phyloP scores from a whole-genome alignment of 2,329 filamentous ascomycete species.

The Exophiala spinifera region DNA sequence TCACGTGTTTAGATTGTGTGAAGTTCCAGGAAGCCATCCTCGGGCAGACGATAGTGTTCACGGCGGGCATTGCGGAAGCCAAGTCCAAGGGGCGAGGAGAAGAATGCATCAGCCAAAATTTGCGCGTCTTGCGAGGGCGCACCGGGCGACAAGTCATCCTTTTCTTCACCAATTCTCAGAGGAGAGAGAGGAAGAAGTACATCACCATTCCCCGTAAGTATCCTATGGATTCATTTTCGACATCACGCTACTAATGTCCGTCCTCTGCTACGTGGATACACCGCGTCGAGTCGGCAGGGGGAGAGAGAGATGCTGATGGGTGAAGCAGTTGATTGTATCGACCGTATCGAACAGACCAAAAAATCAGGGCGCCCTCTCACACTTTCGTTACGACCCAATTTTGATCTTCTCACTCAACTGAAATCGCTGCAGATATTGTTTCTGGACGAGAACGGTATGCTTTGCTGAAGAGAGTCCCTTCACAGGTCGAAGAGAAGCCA shows the following conservation, averaged over 20 bases:
- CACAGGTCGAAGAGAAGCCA: background rate
- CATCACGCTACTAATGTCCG: background rate
- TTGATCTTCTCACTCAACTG: slow-evolving; percentile 41
- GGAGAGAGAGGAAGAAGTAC: slow-evolving; percentile 41
- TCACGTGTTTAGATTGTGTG: slow-evolving; percentile 36
- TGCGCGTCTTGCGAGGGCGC: slow-evolving; percentile 38
- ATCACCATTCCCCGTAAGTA: slow-evolving; percentile 39
- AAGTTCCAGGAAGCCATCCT: slow-evolving; percentile 42
- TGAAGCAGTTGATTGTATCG: slow-evolving; percentile 39
- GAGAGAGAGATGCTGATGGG: slow-evolving; percentile 4
- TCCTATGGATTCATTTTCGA: slow-evolving; percentile 1
- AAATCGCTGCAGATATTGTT: slow-evolving; percentile 39
- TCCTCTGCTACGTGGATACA: background rate
- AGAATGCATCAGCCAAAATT: slow-evolving; percentile 45
- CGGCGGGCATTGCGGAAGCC: slow-evolving; percentile 42
- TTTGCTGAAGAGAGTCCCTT: background rate
- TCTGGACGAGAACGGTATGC: slow-evolving; percentile 39
- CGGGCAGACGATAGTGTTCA: slow-evolving; percentile 38
- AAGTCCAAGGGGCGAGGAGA: slow-evolving; percentile 45
- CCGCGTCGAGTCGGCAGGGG: too few relatives aligned
- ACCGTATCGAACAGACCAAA: slow-evolving; percentile 38
- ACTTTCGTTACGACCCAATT: slow-evolving; percentile 40
- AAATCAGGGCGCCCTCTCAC: slow-evolving; percentile 38
- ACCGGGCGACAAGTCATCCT: slow-evolving; percentile 38
- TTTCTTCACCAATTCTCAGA: slow-evolving; percentile 44